A percentile compares a stretch with the other conserved stretches of the same genome.
phyloP scores from a whole-genome alignment of 441 rosid species.

The Capsella rubella region DNA sequence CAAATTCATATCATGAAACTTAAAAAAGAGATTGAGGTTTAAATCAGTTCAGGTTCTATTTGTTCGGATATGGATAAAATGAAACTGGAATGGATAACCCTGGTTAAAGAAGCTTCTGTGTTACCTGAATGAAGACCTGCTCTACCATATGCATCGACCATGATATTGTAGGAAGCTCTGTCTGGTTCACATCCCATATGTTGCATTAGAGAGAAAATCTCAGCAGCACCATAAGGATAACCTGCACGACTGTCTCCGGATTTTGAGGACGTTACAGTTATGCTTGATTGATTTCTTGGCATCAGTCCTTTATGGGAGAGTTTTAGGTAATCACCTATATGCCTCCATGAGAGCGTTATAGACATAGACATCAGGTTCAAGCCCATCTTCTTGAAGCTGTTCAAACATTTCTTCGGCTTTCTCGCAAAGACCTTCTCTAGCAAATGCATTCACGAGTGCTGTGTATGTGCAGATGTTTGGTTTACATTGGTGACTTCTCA shows the following conservation, averaged over 20 bases:
- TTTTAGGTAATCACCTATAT: conserved; percentile 60
- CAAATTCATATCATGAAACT: background rate
- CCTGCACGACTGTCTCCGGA: conserved; percentile 81
- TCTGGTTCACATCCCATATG: conserved; percentile 96
- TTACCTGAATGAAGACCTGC: conserved; percentile 81
- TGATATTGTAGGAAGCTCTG: conserved; percentile 87
- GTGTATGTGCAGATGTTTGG: conserved; percentile 92
- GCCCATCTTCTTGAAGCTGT: conserved; percentile 86
- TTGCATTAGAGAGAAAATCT: conserved; percentile 90
- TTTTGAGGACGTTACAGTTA: conserved; percentile 40
- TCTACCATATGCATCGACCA: conserved; percentile 95
- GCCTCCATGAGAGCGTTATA: conserved; percentile 97
- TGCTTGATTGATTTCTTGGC: conserved; percentile 19
- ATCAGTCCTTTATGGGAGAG: conserved; percentile 15
- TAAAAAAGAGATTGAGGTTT: background rate
- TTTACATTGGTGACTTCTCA: conserved; percentile 78
- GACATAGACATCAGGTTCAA: conserved; percentile 88
- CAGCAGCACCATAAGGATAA: conserved; percentile 88
- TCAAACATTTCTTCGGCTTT: conserved; percentile 95
- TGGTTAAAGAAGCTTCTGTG: conserved; percentile 25
- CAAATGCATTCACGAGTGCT: conserved; percentile 87
- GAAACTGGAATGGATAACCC: background rate
- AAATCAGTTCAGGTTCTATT: background rate
- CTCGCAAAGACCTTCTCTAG: conserved; percentile 94
- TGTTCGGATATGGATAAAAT: background rate